These are phyloP conservation scores for Neohortaea acidophila DNA, from an alignment of 495 filamentous ascomycete species.

Conservation along the genomic window DNA sequence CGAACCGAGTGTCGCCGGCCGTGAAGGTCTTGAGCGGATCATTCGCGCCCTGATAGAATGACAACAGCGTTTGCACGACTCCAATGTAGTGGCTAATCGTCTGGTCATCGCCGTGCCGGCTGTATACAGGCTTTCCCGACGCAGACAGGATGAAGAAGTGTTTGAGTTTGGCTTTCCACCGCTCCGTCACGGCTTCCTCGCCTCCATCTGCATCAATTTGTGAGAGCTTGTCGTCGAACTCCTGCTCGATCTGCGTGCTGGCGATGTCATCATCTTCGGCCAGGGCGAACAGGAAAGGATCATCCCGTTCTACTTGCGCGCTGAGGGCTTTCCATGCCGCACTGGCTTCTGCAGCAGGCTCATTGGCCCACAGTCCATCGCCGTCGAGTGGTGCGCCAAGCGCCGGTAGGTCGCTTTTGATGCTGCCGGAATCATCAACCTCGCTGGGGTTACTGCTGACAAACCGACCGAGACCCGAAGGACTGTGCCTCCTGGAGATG, in stretches of 20 bases:
- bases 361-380: slow-evolving; percentile 68
- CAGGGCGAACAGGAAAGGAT: slow-evolving; percentile 39
- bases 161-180: slow-evolving; percentile 81
- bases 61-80: slow-evolving; percentile 94
- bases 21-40: slow-evolving; percentile 68
- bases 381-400: slow-evolving; percentile 56
- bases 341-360: slow-evolving; percentile 37
- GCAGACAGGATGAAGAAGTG: slow-evolving; percentile 93
- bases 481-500: slow-evolving; percentile 23
- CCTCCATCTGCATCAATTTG: slow-evolving; percentile 44
- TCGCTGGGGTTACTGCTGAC: slow-evolving; percentile 42
- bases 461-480: slow-evolving; percentile 34
- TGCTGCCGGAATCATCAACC: slow-evolving; percentile 63
- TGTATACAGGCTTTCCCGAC: slow-evolving; percentile 97
- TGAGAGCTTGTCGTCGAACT: slow-evolving; percentile 66
- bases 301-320: slow-evolving; percentile 40
- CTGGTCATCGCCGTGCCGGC: slow-evolving; percentile 76
- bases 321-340: slow-evolving; percentile 45
- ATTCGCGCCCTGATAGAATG: slow-evolving; percentile 72
- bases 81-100: slow-evolving; percentile 86
- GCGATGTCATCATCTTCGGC: slow-evolving; percentile 37
- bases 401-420: slow-evolving; percentile 69
- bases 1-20: slow-evolving; percentile 69
- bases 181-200: slow-evolving; percentile 44
- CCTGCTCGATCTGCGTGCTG: slow-evolving; percentile 46